Conservation (phyloP, 768 basidiomycete species). For the Phlebiopsis flavidoalba region DNA sequence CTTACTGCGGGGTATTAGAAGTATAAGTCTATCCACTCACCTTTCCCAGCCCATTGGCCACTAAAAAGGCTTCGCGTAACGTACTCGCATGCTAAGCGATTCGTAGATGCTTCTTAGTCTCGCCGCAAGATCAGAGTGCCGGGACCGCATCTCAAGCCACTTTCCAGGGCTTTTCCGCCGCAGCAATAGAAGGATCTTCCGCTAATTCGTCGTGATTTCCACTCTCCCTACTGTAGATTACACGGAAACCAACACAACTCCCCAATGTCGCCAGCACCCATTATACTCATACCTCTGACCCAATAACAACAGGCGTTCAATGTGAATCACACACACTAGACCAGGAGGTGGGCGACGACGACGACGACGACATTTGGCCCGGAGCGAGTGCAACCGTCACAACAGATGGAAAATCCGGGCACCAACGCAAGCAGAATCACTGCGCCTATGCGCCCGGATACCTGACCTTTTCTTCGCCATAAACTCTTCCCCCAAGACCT, state of each 20-base stretch:
- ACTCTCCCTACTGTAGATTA: constrained; percentile 25
- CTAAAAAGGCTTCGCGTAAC: too few species aligned
- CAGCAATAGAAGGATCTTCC: constrained; percentile 5
- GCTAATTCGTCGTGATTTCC: constrained; percentile 10
- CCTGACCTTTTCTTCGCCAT: constrained; percentile 33
- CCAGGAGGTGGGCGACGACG: constrained; percentile 46
- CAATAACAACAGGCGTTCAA: background rate
- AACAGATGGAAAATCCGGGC: constrained; percentile 32
- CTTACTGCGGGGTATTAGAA: too few species aligned
- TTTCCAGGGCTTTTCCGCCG: background rate
- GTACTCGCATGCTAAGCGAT: too few species aligned
- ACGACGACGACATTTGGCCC: constrained; percentile 84
- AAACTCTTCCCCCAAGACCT: constrained; percentile 21
- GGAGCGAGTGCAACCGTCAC: constrained; percentile 80
- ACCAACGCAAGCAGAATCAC: constrained; percentile 17
- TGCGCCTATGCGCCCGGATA: constrained; percentile 24
- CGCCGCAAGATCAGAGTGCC: too few species aligned
- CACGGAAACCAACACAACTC: constrained; percentile 47
- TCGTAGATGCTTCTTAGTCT: too few species aligned
- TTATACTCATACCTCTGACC: constrained; percentile 44
- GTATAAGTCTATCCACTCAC: too few species aligned
- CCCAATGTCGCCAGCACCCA: constrained; percentile 64
- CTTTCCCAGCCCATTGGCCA: too few species aligned
- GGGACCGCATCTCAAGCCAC: too few species aligned
- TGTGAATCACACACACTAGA: background rate